These are phyloP conservation scores for Trichosporon ovoides DNA, from an alignment of 1,284 basidiomycete species.

Conservation along the genomic window DNA sequence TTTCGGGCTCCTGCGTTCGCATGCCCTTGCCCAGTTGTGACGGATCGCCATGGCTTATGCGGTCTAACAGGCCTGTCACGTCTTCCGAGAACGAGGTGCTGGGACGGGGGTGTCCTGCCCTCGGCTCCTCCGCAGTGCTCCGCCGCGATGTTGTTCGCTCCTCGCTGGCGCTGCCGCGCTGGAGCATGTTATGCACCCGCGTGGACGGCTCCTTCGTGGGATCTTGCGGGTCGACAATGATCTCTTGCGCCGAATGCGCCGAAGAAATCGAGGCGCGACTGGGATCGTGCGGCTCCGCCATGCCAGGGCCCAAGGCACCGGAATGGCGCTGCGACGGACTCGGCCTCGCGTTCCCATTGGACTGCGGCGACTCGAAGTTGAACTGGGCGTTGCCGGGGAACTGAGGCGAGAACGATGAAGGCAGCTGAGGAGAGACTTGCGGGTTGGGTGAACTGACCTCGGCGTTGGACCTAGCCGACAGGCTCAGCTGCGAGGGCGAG, in stretches of 20 bases:
- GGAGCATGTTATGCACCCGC: slow-evolving; percentile 6
- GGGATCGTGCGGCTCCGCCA: slow-evolving; percentile 4
- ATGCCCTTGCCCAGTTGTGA: neutral
- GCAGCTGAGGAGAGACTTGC: slow-evolving; percentile 8
- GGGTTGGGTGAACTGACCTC: slow-evolving; percentile 8
- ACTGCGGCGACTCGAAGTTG: slow-evolving; percentile 9
- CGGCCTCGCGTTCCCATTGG: slow-evolving; percentile 11
- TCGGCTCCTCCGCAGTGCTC: neutral
- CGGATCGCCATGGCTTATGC: slow-evolving; percentile 17
- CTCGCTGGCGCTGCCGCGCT: neutral
- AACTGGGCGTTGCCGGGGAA: slow-evolving; percentile 15
- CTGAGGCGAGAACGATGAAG: slow-evolving; percentile 11
- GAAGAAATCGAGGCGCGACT: slow-evolving; percentile 6
- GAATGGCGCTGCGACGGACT: slow-evolving; percentile 14
- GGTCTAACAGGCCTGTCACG: slow-evolving; percentile 25
- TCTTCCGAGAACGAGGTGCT: slow-evolving; percentile 37
- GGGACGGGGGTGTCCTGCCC: neutral
- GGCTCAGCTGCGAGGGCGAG: slow-evolving; percentile 14
- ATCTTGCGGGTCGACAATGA: slow-evolving; percentile 6
- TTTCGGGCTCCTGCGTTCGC: slow-evolving; percentile 9
- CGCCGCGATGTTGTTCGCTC: slow-evolving; percentile 1
- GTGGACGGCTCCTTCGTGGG: slow-evolving; percentile 3
- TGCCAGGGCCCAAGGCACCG: slow-evolving; percentile 5
- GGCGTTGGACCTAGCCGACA: slow-evolving; percentile 13
- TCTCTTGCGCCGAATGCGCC: slow-evolving; percentile 6